Evolutionary conservation across 768 basidiomycete genomes (phyloP), one percentile per base, ranked within the genome.

Genomic region (Boletus subparvulus): DNA sequence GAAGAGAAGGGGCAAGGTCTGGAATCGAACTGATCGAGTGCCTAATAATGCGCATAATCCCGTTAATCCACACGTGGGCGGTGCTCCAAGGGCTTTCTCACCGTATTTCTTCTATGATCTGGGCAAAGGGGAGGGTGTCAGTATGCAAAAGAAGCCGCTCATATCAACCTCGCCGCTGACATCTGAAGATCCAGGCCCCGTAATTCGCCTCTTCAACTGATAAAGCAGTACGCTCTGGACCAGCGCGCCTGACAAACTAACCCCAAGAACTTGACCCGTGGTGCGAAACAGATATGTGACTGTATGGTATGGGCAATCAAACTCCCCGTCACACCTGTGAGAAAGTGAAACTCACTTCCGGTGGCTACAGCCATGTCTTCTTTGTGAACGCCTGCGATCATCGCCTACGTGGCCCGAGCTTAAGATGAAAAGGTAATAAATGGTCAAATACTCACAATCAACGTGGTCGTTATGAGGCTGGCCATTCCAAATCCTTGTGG

Each of bases 241-340:
- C 28, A 98, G 70, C 0, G 92, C 88, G 21, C 93, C 91, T 63
- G 86, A 87, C 45, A 95, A 76, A 64, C 91, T 90, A 52, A 99
- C 96, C 36, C 96, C 97, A 52, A 98, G 80, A 24, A 97, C 97
- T 77, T 98, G 96, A 3, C 95, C 95, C 17, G 92, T 90, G 9
- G 93, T 94, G 60, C 95, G 79, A 78, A 95, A 96, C 46, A 97
- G 79, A 73, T 98, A 98, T 33, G 90, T 91, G 65, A 95, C 94
- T 96, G 63, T 17, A 46, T 41, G 52, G 30, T n/a, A 46, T 43
- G 21, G 6, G 50, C 28, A n/a, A 50, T 52, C 37, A 67, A 59
- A 52, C 47, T 36, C 24, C 33, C 19, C 12, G n/a, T 48, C 42
- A 58, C 49, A 36, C 26, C 39, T 53, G 41, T 52, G 54, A 49